Evolutionary conservation across 176 grass and related monocot genomes (phyloP), one percentile per base, ranked within the genome.

Genomic region (Metroxylon sagu): DNA sequence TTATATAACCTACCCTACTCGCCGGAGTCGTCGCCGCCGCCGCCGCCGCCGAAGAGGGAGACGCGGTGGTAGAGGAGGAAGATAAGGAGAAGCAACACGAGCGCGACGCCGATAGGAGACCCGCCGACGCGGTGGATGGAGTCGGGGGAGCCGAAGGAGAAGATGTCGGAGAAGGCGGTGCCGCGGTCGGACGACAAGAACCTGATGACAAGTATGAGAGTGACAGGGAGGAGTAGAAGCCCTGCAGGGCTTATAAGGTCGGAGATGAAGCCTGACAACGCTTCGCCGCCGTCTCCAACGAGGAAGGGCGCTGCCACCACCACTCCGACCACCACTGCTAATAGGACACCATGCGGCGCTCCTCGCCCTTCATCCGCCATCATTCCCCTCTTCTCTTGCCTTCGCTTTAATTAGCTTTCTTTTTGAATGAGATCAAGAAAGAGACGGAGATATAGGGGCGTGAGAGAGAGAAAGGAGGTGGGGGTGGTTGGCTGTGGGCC

Each of bases 171-270:
- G 29, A 78, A 59, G 2, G 80, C 59, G 62, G 78, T 74, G 59
- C 78, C 86, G 21, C 72, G 66, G 14, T 76, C 71, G 30, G 87
- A 83, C 18, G 88, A 90, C 62, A 98, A 83, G 60, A 86, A n/a
- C 30, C 74, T 79, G 93, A 98, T 80, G 28, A 98, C 8, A 66
- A 98, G n/a, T 62, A 92, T 14, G 66, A 90, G 85, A 29, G 27
- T 17, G 15, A 90, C 63, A 52, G 88, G 87, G 49, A 98, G 79
- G 26, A 98, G 67, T 19, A 85, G 79, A 1, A 92, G 52, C 0
- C 81, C 81, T 10, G 71, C 74, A 8, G 93, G 93, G 16, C 84
- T 69, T 25, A 98, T 63, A 15, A 74, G 29, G 3, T 89, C 87
- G 1, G 49, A 4, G 3, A 97, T 27, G 16, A 72, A 65, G 3